Evolutionary conservation across 768 basidiomycete species (phyloP), one percentile per base, ranked within the genome.

Genomic region (Tylopilus balloui): DNA sequence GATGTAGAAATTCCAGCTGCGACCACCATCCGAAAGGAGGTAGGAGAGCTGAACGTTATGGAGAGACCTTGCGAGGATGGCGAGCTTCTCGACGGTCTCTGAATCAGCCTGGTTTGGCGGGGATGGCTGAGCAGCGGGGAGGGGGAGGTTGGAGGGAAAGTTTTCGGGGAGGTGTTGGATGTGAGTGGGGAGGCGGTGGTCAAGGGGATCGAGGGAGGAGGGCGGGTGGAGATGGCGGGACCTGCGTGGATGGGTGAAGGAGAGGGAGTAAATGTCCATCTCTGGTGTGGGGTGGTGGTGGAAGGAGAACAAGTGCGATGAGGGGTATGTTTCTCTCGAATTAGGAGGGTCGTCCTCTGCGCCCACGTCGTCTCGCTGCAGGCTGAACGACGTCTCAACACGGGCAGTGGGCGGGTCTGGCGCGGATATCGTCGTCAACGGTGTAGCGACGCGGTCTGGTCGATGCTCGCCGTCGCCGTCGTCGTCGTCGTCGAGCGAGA

Each of bases 261-360:
- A 89, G 58, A 90, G 89, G 47, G 92, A 89, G 80, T 94, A 95
- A 66, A 94, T 82, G 68, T 96, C 93, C 93, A 96, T 94, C 36
- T 25, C 40, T 50, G 40, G 34, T 1, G 3, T 10, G 3, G 31
- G 24, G 15, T 36, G 42, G 37, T 52, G 42, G 9, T 2, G 28
- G 35, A 13, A 42, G 19, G 49, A 24, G 28, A 32, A 29, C 28
- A 50, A 48, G 52, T 14, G 39, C 25, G 37, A 46, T 42, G 51
- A 44, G 47, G 50, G 50, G 61, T 60, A 63, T 60, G 51, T 37
- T n/a, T n/a, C n/a, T n/a, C n/a, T n/a, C n/a, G 50, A 48, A 55
- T 64, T 65, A 63, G 60, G 60, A 62, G 61, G 57, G 48, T 51
- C 42, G 36, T 52, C 59, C 54, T 61, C 58, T 51, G 58, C 51